phyloP scores from a whole-genome alignment of 805 yeast species.

The Saturnispora besseyi region DNA sequence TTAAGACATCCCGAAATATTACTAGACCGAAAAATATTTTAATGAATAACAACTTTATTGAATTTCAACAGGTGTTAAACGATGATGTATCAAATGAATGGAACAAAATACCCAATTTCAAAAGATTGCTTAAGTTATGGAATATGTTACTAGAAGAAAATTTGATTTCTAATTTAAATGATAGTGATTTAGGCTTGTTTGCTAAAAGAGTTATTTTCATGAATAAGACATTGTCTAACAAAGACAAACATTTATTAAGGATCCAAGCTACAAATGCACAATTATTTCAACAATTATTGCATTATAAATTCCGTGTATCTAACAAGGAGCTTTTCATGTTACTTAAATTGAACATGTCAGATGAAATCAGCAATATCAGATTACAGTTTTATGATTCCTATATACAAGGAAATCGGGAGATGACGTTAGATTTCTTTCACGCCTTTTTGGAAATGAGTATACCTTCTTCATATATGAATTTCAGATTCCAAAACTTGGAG shows the following conservation, averaged over 20 bases:
- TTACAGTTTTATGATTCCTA: conserved; percentile 1
- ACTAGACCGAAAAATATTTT: conserved; percentile 1
- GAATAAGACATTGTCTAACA: neutral
- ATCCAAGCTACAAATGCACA: neutral
- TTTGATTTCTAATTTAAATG: neutral
- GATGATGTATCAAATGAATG: conserved; percentile 7
- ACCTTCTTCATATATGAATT: conserved; percentile 2
- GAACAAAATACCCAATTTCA: conserved; percentile 2
- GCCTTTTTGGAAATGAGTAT: conserved; percentile 6
- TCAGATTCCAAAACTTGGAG: neutral
- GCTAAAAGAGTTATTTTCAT: conserved; percentile 8
- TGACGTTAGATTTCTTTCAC: neutral
- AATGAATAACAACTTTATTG: neutral
- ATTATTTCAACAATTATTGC: conserved; percentile 7
- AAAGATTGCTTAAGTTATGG: conserved; percentile 6
- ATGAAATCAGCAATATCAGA: neutral
- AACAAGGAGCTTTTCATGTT: conserved; percentile 12
- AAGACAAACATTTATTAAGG: neutral
- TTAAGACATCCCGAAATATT: neutral
- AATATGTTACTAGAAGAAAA: neutral
- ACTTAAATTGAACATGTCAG: conserved; percentile 6
- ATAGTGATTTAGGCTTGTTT: conserved; percentile 9
- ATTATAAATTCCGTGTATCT: conserved; percentile 4
- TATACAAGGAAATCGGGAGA: neutral
- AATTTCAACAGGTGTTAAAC: conserved; percentile 9